phyloP scores from a whole-genome alignment of 352 stramenopile species.

The Phytopythium boreale region DNA sequence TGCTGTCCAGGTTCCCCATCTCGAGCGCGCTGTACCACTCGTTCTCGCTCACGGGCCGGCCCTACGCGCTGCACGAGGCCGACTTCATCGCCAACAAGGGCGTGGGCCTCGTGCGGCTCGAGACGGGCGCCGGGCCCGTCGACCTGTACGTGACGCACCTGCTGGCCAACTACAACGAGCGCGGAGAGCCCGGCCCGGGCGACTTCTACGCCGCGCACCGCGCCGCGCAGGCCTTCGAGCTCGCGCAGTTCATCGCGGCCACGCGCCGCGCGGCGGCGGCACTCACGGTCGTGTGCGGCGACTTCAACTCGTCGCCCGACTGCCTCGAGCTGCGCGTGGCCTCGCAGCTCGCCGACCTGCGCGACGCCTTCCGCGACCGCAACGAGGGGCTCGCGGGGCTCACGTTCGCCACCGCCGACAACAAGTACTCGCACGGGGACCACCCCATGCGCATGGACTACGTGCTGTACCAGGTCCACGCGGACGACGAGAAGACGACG shows the following conservation, averaged over 20 bases:
- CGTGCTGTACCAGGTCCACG: slow-evolving; percentile 63
- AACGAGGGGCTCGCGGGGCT: slow-evolving; percentile 50
- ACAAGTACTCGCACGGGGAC: slow-evolving; percentile 78
- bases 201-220: slow-evolving; percentile 71
- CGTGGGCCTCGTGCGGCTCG: slow-evolving; percentile 59
- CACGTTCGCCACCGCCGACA: slow-evolving; percentile 75
- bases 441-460: slow-evolving; percentile 87
- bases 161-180: slow-evolving; percentile 77
- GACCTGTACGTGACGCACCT: slow-evolving; percentile 81
- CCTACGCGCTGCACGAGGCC: slow-evolving; percentile 74
- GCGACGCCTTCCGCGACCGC: slow-evolving; percentile 72
- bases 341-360: slow-evolving; percentile 41
- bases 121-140: slow-evolving; percentile 51
- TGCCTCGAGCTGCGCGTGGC: slow-evolving; percentile 66
- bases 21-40: slow-evolving; percentile 62
- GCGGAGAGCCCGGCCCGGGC: slow-evolving; percentile 57
- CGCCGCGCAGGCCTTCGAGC: slow-evolving; percentile 66
- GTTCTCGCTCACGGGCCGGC: slow-evolving; percentile 71
- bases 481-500: not conserved
- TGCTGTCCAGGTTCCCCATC: slow-evolving; percentile 73
- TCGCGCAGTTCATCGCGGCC: slow-evolving; percentile 62
- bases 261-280: slow-evolving; percentile 37
- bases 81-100: slow-evolving; percentile 84
- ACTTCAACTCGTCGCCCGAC: slow-evolving; percentile 82
- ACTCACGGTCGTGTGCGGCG: slow-evolving; percentile 65